A percentile compares a stretch with the other conserved stretches of the same genome.
Conservation (phyloP, 495 filamentous ascomycete species). For the Neurospora sublineolata region DNA sequence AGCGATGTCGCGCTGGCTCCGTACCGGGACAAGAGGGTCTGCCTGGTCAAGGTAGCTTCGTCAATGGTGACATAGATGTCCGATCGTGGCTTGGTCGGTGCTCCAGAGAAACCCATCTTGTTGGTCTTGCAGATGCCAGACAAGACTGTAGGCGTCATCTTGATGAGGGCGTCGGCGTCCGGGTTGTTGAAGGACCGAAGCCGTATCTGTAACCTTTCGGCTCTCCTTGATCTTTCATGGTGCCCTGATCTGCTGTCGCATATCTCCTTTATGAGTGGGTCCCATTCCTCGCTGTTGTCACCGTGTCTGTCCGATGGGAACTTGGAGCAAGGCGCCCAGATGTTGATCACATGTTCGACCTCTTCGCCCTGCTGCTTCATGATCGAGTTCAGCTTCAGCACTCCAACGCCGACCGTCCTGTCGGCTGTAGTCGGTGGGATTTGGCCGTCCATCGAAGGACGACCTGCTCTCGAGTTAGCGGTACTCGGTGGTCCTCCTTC, state of each 20-base stretch:
- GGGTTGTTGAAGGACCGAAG: conserved; percentile 61
- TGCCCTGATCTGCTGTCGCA: conserved; percentile 59
- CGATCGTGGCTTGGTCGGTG: conserved; percentile 72
- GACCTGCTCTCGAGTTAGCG: conserved; percentile 37
- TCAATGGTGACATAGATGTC: conserved; percentile 89
- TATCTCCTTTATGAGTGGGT: conserved; percentile 62
- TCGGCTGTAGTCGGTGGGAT: conserved; percentile 28
- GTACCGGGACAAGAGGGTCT: conserved; percentile 70
- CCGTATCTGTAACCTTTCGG: conserved; percentile 65
- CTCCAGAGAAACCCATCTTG: conserved; percentile 91
- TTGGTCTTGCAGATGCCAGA: conserved; percentile 67
- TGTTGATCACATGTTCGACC: conserved; percentile 61
- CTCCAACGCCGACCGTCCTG: conserved; percentile 68
- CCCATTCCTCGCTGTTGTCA: conserved; percentile 55
- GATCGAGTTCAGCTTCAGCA: conserved; percentile 66
- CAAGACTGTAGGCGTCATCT: conserved; percentile 76
- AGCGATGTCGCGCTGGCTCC: conserved; percentile 64
- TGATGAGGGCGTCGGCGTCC: conserved; percentile 70
- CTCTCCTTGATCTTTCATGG: conserved; percentile 57
- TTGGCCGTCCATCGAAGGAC: conserved; percentile 35
- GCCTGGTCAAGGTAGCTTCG: conserved; percentile 59
- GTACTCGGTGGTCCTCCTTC: conserved; percentile 43
- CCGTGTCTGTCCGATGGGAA: conserved; percentile 39
- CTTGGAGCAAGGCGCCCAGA: conserved; percentile 56
- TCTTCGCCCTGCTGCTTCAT: conserved; percentile 69